Percentiles rank a stretch among this genome's conserved stretches.
Evolutionary conservation across 805 yeast genomes (phyloP).

Genomic region (Kazachstania psychrophila): DNA sequence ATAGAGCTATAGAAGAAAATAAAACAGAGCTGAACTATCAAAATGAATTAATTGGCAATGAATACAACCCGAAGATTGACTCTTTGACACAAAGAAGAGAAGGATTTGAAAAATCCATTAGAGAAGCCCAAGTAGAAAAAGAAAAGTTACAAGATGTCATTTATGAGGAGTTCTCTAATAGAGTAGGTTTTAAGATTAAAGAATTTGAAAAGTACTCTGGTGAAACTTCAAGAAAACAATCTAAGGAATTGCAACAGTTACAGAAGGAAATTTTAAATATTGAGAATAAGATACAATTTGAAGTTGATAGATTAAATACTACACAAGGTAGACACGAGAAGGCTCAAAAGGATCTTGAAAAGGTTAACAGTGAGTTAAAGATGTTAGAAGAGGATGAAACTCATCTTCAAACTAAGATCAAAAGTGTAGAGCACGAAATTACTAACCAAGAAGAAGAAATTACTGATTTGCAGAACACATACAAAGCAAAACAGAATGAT

Average conservation of each 20-base stretch:
- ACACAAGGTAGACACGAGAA: conserved; percentile 39
- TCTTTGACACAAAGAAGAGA: conserved; percentile 20
- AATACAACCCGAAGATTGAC: conserved; percentile 21
- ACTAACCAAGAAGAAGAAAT: conserved; percentile 33
- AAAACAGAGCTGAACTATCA: conserved; percentile 46
- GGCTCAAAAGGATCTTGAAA: conserved; percentile 33
- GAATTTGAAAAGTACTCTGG: conserved; percentile 71
- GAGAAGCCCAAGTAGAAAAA: conserved; percentile 23
- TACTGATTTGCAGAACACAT: conserved; percentile 26
- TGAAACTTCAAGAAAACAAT: conserved; percentile 41
- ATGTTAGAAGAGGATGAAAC: conserved; percentile 30
- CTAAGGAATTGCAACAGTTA: conserved; percentile 53
- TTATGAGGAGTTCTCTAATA: conserved; percentile 46
- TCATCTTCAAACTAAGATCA: conserved; percentile 28
- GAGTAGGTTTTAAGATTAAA: conserved; percentile 46
- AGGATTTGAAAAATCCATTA: conserved; percentile 19
- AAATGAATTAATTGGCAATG: conserved; percentile 24
- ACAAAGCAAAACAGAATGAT: conserved; percentile 26
- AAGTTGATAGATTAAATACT: conserved; percentile 47
- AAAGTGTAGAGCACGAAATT: conserved; percentile 34
- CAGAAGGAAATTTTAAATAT: conserved; percentile 53
- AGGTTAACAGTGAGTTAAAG: conserved; percentile 30
- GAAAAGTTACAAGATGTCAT: conserved; percentile 35
- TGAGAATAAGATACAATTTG: conserved; percentile 55
- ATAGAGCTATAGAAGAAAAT: conserved; percentile 38